Evolutionary conservation across 2,329 filamentous ascomycete genomes (phyloP).

Genomic region (Metarhizium album): DNA sequence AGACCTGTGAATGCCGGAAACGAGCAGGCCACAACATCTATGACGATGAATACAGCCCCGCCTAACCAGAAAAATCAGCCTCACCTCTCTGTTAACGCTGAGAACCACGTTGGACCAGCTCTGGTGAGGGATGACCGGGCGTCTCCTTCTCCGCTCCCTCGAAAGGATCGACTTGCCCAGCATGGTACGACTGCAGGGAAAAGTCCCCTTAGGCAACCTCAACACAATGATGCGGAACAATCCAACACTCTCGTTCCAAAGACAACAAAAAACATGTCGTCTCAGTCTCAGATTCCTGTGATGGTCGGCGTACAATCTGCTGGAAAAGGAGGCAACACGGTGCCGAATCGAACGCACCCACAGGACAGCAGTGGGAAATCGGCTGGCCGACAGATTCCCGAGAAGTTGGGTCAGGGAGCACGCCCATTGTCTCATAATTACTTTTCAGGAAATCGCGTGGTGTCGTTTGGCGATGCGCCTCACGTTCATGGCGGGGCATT

Average conservation of each 20-base stretch:
- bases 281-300: not conserved
- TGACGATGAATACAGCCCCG: not conserved
- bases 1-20: not conserved
- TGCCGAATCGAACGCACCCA: not conserved
- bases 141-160: constrained; percentile 5
- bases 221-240: not conserved
- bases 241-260: not conserved
- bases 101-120: constrained; percentile 1
- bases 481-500: not conserved
- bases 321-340: constrained; percentile 9
- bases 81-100: not conserved
- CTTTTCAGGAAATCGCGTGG: not conserved
- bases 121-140: not conserved
- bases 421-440: not conserved
- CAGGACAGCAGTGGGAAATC: not conserved
- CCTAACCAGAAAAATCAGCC: not conserved
- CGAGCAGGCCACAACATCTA: not conserved
- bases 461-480: not conserved
- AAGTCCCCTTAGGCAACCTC: not conserved
- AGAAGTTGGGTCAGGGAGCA: not conserved
- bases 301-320: constrained; percentile 8
- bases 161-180: not conserved
- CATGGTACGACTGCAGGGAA: not conserved
- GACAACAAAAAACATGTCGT: not conserved
- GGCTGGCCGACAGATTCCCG: not conserved